Evolutionary conservation across 495 filamentous ascomycete genomes (phyloP).

Genomic region (Pseudomonodictys pantanalensis): DNA sequence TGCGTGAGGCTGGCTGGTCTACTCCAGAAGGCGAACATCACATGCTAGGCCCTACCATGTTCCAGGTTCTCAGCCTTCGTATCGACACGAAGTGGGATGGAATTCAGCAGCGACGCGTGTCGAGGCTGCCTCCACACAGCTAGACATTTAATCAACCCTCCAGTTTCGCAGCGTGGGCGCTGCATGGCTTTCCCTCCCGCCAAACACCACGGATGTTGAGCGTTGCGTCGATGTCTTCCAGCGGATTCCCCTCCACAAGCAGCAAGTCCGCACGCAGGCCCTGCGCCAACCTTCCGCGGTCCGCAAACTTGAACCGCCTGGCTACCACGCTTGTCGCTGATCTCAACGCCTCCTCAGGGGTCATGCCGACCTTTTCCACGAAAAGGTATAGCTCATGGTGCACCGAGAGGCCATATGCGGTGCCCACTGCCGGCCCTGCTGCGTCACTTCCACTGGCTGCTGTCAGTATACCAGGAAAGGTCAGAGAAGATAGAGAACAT

Average conservation of each 20-base stretch:
- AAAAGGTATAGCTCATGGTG: slow-evolving; percentile 41
- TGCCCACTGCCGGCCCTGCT: slow-evolving; percentile 38
- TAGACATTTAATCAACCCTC: not conserved
- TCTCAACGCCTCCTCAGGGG: slow-evolving; percentile 36
- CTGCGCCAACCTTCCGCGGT: slow-evolving; percentile 36
- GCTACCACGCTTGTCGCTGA: slow-evolving; percentile 38
- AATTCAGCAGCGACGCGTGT: not conserved
- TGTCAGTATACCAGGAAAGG: not conserved
- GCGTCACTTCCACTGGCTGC: slow-evolving; percentile 38
- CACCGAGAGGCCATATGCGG: slow-evolving; percentile 38
- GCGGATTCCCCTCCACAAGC: slow-evolving; percentile 40
- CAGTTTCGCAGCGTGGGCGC: slow-evolving; percentile 10
- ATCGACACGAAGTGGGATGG: not conserved
- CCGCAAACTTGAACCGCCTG: slow-evolving; percentile 36
- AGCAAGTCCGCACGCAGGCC: slow-evolving; percentile 40
- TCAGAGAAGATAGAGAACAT: slow-evolving; percentile 1
- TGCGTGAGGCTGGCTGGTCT: too few species aligned
- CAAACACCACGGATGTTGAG: slow-evolving; percentile 40
- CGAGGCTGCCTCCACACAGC: not conserved
- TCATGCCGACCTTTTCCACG: slow-evolving; percentile 38
- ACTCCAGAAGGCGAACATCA: too few species aligned
- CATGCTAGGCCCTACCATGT: too few species aligned
- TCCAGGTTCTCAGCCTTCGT: not conserved
- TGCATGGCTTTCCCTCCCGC: slow-evolving; percentile 30
- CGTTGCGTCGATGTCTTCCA: slow-evolving; percentile 40